phyloP scores from a whole-genome alignment of 2,329 filamentous ascomycete genomes.

The Xylariales sp. region DNA sequence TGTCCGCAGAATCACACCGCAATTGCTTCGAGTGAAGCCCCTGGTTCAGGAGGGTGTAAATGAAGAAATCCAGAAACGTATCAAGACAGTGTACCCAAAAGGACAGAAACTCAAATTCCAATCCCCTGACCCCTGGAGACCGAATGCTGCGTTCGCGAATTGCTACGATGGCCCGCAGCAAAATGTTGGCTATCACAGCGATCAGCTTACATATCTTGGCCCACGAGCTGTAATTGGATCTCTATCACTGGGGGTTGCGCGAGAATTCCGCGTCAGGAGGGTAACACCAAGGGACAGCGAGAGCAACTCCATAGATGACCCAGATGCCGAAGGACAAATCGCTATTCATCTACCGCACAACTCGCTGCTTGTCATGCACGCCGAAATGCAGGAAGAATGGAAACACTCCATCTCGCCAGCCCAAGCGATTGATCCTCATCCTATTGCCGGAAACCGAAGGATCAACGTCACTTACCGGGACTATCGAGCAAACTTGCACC shows the following conservation, averaged over 20 bases:
- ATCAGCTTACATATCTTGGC: slow-evolving; percentile 89
- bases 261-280: slow-evolving; percentile 83
- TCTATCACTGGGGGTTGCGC: slow-evolving; percentile 82
- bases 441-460: slow-evolving; percentile 70
- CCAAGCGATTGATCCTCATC: slow-evolving; percentile 75
- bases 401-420: slow-evolving; percentile 82
- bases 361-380: slow-evolving; percentile 90
- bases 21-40: slow-evolving; percentile 64
- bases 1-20: slow-evolving; percentile 69
- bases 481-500: slow-evolving; percentile 74
- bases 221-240: slow-evolving; percentile 86
- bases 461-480: slow-evolving; percentile 94
- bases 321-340: slow-evolving; percentile 76
- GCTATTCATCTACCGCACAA: slow-evolving; percentile 93
- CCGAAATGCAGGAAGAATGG: slow-evolving; percentile 96
- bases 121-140: slow-evolving; percentile 66
- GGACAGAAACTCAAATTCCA: slow-evolving; percentile 75
- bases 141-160: slow-evolving; percentile 92
- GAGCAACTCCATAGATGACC: slow-evolving; percentile 35
- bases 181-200: slow-evolving; percentile 86
- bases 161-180: slow-evolving; percentile 81
- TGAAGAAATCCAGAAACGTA: slow-evolving; percentile 66
- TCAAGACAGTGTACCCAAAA: slow-evolving; percentile 60
- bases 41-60: slow-evolving; percentile 76
- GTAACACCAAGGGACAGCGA: slow-evolving; percentile 58